These are phyloP conservation scores for Cercospora sp. DNA, from an alignment of 2,329 filamentous ascomycete species.

Conservation along the genomic window DNA sequence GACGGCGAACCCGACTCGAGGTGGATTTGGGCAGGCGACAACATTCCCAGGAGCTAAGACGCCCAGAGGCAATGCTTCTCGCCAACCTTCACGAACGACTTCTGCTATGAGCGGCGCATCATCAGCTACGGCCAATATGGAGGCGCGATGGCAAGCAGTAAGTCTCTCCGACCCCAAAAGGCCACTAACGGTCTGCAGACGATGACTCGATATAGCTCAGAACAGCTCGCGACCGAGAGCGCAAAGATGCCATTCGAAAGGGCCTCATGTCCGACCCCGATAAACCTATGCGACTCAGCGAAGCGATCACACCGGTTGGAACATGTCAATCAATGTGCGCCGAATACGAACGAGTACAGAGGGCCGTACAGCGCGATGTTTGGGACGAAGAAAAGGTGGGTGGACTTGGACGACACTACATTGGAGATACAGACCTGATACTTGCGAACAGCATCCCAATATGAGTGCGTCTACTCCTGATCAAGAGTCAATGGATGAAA, in stretches of 20 bases:
- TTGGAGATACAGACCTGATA: conserved; percentile 27
- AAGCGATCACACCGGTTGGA: conserved; percentile 62
- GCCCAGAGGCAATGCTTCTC: conserved; percentile 7
- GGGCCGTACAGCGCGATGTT: conserved; percentile 62
- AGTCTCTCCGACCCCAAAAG: conserved; percentile 11
- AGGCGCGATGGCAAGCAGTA: conserved; percentile 30
- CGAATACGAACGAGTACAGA: conserved; percentile 61
- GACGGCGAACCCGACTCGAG: conserved; percentile 4
- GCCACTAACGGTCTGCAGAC: conserved; percentile 31
- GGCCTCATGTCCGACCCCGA: conserved; percentile 60
- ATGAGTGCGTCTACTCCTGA: conserved; percentile 30
- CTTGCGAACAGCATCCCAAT: conserved; percentile 36
- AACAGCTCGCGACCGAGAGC: conserved; percentile 51
- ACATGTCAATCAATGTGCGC: conserved; percentile 66
- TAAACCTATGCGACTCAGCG: conserved; percentile 58
- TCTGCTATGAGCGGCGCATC: conserved; percentile 12
- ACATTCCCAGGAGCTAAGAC: conserved; percentile 1
- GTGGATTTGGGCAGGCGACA: conserved; percentile 6
- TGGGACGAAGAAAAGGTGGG: conserved; percentile 60
- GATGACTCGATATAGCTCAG: conserved; percentile 45
- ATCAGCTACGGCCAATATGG: conserved; percentile 22
- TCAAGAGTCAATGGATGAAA: conserved; percentile 47
- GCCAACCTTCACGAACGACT: conserved; percentile 1
- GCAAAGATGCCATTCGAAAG: conserved; percentile 53
- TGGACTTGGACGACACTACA: conserved; percentile 17